Conservation (phyloP, 106 monocot species). For the Acorus gramineus region DNA sequence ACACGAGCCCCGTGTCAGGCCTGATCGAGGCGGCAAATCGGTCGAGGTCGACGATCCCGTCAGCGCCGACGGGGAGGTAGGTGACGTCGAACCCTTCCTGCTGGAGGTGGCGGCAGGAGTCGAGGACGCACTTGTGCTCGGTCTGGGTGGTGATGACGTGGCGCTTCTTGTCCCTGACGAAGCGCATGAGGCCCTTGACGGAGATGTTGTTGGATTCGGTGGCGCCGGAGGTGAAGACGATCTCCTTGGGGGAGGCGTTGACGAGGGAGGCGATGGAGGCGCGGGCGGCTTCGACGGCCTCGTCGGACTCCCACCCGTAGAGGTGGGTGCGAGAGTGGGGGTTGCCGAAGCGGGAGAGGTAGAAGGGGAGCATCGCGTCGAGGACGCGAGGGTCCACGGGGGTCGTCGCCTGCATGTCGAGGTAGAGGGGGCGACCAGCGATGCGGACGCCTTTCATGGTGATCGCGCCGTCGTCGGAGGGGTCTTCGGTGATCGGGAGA, state of each 20-base stretch:
- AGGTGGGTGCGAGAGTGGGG: constrained; percentile 98
- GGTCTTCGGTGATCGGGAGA: constrained; percentile 4
- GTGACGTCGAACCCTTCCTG: constrained; percentile 92
- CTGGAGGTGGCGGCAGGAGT: constrained; percentile 92
- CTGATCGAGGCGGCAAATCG: constrained; percentile 52
- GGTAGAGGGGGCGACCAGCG: constrained; percentile 79
- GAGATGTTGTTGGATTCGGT: constrained; percentile 99
- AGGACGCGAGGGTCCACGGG: constrained; percentile 95
- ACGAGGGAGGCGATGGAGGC: constrained; percentile 64
- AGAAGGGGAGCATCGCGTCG: constrained; percentile 94
- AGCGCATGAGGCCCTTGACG: constrained; percentile 81
- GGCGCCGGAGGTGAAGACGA: constrained; percentile 98
- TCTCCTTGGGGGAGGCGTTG: constrained; percentile 72
- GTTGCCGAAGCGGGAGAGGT: constrained; percentile 83
- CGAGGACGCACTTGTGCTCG: constrained; percentile 99
- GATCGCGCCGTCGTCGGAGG: constrained; percentile 16
- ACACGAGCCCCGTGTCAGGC: constrained; percentile 85
- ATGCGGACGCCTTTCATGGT: constrained; percentile 80
- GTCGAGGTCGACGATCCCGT: constrained; percentile 72
- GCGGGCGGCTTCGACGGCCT: constrained; percentile 78
- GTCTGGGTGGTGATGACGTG: constrained; percentile 96
- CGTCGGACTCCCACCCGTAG: constrained; percentile 97
- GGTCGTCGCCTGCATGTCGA: constrained; percentile 98
- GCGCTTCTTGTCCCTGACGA: constrained; percentile 61
- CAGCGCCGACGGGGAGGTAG: constrained; percentile 73